Evolutionary conservation across 176 grass and related monocot genomes (phyloP).

Genomic region (Ananas comosus): DNA sequence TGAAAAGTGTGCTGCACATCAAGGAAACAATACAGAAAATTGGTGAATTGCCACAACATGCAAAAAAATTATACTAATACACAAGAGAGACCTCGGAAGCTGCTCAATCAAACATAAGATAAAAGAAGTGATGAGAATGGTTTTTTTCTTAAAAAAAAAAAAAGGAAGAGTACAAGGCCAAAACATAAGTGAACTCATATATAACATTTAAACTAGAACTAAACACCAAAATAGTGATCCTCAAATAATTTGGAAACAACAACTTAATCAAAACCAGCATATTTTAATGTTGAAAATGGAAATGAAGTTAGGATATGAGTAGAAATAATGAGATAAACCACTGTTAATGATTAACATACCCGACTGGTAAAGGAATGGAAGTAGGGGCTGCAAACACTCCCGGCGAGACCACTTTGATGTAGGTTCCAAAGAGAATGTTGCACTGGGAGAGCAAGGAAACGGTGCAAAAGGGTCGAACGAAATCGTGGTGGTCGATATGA

Average conservation of each 20-base stretch:
- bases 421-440: slow-evolving; percentile 34
- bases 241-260: not conserved
- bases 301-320: not conserved
- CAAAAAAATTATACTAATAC: too few species aligned
- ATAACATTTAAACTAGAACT: too few species aligned
- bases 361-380: slow-evolving; percentile 24
- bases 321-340: not conserved
- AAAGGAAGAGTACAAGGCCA: too few species aligned
- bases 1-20: too few species aligned
- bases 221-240: too few species aligned
- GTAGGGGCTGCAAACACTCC: slow-evolving; percentile 32
- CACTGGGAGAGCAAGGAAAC: slow-evolving; percentile 52
- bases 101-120: too few species aligned
- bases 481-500: slow-evolving; percentile 53
- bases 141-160: too few species aligned
- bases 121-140: too few species aligned
- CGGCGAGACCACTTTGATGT: slow-evolving; percentile 14
- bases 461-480: slow-evolving; percentile 47
- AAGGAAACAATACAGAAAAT: too few species aligned
- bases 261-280: not conserved
- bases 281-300: not conserved
- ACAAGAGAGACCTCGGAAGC: too few species aligned
- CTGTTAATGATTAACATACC: slow-evolving; percentile 9
- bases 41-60: too few species aligned
- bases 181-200: too few species aligned